phyloP scores from a whole-genome alignment of 2,329 filamentous ascomycete genomes.

The Paracorniculantispora psalliotae region DNA sequence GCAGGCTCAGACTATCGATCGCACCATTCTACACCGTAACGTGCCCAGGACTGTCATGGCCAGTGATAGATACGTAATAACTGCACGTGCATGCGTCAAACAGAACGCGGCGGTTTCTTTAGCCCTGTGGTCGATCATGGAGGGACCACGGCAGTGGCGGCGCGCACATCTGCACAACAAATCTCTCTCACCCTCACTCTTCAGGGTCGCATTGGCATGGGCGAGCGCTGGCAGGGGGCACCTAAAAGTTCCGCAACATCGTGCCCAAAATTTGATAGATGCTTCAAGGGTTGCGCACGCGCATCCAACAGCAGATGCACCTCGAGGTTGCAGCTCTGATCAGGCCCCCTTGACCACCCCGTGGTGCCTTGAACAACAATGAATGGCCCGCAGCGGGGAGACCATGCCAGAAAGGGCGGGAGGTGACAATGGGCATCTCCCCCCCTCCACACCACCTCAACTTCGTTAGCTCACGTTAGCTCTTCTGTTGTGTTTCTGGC shows the following conservation, averaged over 20 bases:
- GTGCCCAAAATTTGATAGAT: neutral
- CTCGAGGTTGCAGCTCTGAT: constrained; percentile 1
- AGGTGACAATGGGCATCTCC: constrained; percentile 5
- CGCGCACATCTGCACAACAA: neutral
- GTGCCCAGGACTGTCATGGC: neutral
- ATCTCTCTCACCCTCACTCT: no score
- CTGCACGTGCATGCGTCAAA: neutral
- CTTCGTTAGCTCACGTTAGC: neutral
- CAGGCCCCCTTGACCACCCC: constrained; percentile 6
- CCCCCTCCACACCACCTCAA: neutral
- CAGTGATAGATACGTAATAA: neutral
- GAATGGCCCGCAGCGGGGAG: constrained; percentile 1
- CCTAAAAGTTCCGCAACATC: neutral
- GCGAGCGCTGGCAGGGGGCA: neutral
- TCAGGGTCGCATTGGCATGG: neutral
- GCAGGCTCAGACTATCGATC: neutral
- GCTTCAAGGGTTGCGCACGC: neutral
- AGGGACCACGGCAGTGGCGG: neutral
- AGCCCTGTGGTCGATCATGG: constrained; percentile 1
- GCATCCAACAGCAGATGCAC: constrained; percentile 1
- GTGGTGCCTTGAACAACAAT: constrained; percentile 4
- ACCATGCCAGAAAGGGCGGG: neutral
- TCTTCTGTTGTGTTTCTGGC: neutral
- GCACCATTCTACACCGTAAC: neutral
- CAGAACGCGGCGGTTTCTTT: neutral